Base-by-base conservation (phyloP, 192 early-diverging fungal genomes). In the Kappamyces sp. region DNA sequence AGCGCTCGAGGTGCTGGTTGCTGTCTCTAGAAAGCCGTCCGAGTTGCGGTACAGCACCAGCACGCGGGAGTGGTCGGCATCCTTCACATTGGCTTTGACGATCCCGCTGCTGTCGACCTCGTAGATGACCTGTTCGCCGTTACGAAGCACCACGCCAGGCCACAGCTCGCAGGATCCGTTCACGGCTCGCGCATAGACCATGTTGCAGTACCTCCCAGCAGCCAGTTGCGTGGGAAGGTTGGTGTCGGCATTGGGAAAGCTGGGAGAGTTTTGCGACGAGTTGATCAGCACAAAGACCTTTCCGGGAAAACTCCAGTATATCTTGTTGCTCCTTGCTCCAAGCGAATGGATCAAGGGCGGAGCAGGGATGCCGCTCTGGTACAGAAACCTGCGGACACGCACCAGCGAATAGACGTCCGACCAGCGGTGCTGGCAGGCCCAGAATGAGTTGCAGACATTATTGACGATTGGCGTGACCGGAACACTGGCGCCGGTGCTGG, bases 191-290 rank as follows among this genome's bases (percentile, higher is more conserved):
- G 43, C 55, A 45, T 58, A 58, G 2, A 58, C 55, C 34, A 58
- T 39, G 42, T 58, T 58, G 30, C 55, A 58, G 38, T 58, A 58
- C 4, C n/a, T 58, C 12, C 55, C 55, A 45, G 55, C 35, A 22
- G 22, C 22, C 22, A 22, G 22, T 22, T 22, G 22, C 22, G 22
- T 22, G 12, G 39, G 29, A 2, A 58, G 15, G 1, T 45, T 45
- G 47, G 55, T 39, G 29, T 45, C 29, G 14, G 47, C 33, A 0
- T 15, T 45, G 22, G 22, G 22, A 22, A 22, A 22, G 22, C 22
- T 22, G 22, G 22, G 22, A 22, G 22, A 22, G 6, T 45, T 45
- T 15, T 58, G 55, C 31, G 55, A 42, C 45, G 55, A 58, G 15
- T 58, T 58, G 45, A 58, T 45, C 30, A 43, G 43, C 12, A 45